Evolutionary conservation across 352 stramenopile genomes (phyloP), one percentile per base, ranked within the genome.

Genomic region (Globisporangium mamillatum): DNA sequence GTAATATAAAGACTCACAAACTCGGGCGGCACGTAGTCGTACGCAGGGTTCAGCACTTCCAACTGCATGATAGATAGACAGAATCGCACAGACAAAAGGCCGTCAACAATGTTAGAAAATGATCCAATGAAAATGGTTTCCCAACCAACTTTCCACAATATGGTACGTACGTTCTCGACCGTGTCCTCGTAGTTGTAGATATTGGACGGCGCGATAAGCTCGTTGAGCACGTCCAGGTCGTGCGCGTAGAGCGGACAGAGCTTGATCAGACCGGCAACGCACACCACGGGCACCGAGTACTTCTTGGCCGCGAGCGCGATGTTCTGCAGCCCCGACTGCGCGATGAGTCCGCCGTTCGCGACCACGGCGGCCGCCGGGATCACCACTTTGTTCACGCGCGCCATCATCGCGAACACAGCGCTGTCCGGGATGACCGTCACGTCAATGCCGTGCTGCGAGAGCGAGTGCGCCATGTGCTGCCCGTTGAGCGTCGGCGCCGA

Each of bases 241-340:
- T 99, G 97, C n/a, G 95, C 95, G 71, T 98, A 99, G 67, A 99
- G 83, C 25, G 98, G 98, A 57, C 94, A 99, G 25, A 99, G 88
- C 76, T 99, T 99, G 84, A 98, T 99, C 60, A 99, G 87, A 27
- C 97, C 97, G 8, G 95, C 96, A 22, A 99, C 86, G 62, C 94
- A 98, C n/a, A 99, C 93, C 0, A 99, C 92, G 8, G 97, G 97
- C 5, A 99, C 97, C 12, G 92, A 97, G 78, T 98, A 98, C 69
- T 98, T 95, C 60, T 98, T 97, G 27, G 97, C 98, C 8, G 96
- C 96, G 8, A 99, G 82, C 27, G 94, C 93, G 27, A 99, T 97
- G 73, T 99, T 97, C 67, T 99, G 95, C 52, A 93, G 95, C 3
- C 97, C 97, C 52, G 91, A 97, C 50, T 97, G 84, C 7, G 94